Evolutionary conservation across 2,329 filamentous ascomycete genomes (phyloP).

Genomic region (Ophiocordyceps robertsii): DNA sequence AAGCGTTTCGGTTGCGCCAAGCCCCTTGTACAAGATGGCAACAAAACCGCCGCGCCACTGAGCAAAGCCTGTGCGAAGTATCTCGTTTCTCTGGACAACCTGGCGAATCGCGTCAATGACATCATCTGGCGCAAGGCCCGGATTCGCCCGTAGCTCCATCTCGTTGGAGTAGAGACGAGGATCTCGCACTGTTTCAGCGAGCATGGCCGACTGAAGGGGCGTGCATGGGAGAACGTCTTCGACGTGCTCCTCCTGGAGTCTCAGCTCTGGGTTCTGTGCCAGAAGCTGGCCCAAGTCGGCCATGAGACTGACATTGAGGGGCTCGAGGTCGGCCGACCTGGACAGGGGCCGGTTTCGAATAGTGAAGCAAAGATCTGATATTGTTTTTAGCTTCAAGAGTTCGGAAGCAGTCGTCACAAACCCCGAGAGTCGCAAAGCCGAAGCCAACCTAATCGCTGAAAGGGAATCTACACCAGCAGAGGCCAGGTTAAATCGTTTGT

Average conservation of each 20-base stretch:
- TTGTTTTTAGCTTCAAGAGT: slow-evolving; percentile 42
- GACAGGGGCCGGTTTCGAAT: neutral
- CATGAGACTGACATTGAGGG: slow-evolving; percentile 7
- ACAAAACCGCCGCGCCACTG: slow-evolving; percentile 26
- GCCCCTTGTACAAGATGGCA: slow-evolving; percentile 43
- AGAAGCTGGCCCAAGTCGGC: slow-evolving; percentile 7
- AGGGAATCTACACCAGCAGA: slow-evolving; percentile 52
- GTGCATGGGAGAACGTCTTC: slow-evolving; percentile 49
- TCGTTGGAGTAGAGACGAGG: slow-evolving; percentile 62
- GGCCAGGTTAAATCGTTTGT: slow-evolving; percentile 28
- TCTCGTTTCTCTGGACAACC: slow-evolving; percentile 43
- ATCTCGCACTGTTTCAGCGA: slow-evolving; percentile 55
- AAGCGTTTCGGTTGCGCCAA: slow-evolving; percentile 30
- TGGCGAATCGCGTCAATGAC: slow-evolving; percentile 35
- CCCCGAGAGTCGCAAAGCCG: slow-evolving; percentile 43
- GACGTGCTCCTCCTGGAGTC: slow-evolving; percentile 11
- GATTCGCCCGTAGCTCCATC: slow-evolving; percentile 48
- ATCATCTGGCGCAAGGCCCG: slow-evolving; percentile 16
- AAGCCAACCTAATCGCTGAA: slow-evolving; percentile 38
- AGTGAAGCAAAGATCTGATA: slow-evolving; percentile 15
- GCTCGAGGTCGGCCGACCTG: neutral
- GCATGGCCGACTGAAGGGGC: slow-evolving; percentile 65
- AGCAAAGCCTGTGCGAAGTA: slow-evolving; percentile 63
- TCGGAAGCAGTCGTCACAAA: slow-evolving; percentile 43
- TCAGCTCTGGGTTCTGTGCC: slow-evolving; percentile 5